phyloP scores from a whole-genome alignment of 140 eudicot species.

The Ambrosia hybrid region DNA sequence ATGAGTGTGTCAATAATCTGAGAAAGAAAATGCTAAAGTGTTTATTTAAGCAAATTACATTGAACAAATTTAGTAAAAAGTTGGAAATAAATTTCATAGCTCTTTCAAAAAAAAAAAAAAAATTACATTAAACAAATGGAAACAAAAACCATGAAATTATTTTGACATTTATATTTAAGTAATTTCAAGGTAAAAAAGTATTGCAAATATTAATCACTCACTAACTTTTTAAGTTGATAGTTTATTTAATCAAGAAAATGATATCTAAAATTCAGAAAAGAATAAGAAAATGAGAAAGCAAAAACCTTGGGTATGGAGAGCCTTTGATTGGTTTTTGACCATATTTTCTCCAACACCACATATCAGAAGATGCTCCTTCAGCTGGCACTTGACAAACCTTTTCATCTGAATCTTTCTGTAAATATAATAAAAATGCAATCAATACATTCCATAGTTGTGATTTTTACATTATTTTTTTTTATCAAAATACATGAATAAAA shows the following conservation, averaged over 20 bases:
- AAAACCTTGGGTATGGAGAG: conserved; percentile 94
- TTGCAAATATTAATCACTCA: background rate
- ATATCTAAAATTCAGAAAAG: background rate
- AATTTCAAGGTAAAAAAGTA: background rate
- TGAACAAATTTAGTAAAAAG: no score
- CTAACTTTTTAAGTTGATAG: background rate
- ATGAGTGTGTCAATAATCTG: no score
- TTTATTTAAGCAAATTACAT: no score
- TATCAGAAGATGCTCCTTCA: conserved; percentile 79
- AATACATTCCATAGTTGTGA: background rate
- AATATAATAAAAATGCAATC: background rate
- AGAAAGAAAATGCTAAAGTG: no score
- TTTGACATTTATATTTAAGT: background rate
- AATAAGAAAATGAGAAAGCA: background rate
- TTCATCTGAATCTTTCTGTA: conserved; percentile 69
- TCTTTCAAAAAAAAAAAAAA: no score
- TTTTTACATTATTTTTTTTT: conserved; percentile 18
- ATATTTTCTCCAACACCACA: conserved; percentile 98
- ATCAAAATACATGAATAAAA: conserved; percentile 1
- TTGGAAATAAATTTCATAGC: no score
- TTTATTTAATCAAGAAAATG: conserved; percentile 4
- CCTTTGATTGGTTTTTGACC: conserved; percentile 99
- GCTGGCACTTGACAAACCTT: conserved; percentile 89
- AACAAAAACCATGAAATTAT: no score
- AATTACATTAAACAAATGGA: no score